Evolutionary conservation across 805 yeast genomes (phyloP).

Genomic region (Nakazawaea ernobii): DNA sequence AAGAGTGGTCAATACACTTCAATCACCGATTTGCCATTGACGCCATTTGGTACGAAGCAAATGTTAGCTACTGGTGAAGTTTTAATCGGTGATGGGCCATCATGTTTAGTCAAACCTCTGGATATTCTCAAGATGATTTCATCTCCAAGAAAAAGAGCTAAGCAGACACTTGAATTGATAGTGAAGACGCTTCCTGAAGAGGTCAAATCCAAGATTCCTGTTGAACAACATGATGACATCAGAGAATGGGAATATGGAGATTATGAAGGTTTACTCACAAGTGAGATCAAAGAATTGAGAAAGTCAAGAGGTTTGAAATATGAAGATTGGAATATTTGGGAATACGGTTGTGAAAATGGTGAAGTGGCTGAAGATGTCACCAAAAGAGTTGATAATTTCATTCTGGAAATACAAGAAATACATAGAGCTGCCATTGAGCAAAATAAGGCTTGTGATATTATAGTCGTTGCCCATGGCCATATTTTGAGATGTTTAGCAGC

Average conservation of each 20-base stretch:
- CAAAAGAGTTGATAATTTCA: constrained; percentile 64
- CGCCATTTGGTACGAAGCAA: constrained; percentile 71
- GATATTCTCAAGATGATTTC: constrained; percentile 60
- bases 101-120: constrained; percentile 54
- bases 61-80: constrained; percentile 69
- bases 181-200: constrained; percentile 42
- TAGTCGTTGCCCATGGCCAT: constrained; percentile 92
- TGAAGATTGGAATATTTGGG: constrained; percentile 74
- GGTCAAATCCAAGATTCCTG: constrained; percentile 34
- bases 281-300: constrained; percentile 60
- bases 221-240: constrained; percentile 57
- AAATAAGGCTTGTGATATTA: constrained; percentile 58
- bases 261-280: constrained; percentile 78
- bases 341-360: constrained; percentile 91
- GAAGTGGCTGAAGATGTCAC: constrained; percentile 66
- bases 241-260: constrained; percentile 97
- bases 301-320: constrained; percentile 48
- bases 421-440: constrained; percentile 50
- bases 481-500: constrained; percentile 85
- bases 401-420: constrained; percentile 54
- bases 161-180: constrained; percentile 64
- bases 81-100: constrained; percentile 52
- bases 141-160: constrained; percentile 81
- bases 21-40: constrained; percentile 72
- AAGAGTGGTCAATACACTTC: constrained; percentile 91